Evolutionary conservation across 1,139 yeast species (phyloP).

Genomic region (Geotrichum siamense): DNA sequence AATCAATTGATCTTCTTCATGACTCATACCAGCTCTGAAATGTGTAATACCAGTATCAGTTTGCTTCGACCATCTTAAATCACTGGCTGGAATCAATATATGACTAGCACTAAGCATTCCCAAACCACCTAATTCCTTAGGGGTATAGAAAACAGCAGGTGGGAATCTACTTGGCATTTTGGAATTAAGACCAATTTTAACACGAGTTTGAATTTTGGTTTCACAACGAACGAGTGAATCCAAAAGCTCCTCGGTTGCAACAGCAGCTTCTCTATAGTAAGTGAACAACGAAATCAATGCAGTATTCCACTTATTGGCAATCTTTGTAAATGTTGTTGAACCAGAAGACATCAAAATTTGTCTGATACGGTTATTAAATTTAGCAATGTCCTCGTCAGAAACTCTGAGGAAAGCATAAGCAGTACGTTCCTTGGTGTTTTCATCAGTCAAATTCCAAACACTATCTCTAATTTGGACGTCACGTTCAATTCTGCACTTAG

Average conservation of each 20-base stretch:
- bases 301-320: constrained; percentile 95
- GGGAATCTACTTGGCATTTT: constrained; percentile 99
- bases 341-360: constrained; percentile 95
- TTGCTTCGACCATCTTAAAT: constrained; percentile 83
- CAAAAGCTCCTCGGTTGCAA: constrained; percentile 69
- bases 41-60: constrained; percentile 94
- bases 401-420: constrained; percentile 87
- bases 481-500: constrained; percentile 52
- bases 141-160: constrained; percentile 97
- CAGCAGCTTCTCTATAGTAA: constrained; percentile 88
- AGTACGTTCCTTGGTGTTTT: constrained; percentile 70
- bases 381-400: constrained; percentile 67
- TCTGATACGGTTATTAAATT: constrained; percentile 75
- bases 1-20: constrained; percentile 65
- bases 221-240: constrained; percentile 86
- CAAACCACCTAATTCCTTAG: constrained; percentile 92
- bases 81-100: constrained; percentile 88
- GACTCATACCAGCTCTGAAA: constrained; percentile 90
- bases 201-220: constrained; percentile 88
- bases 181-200: constrained; percentile 89
- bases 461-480: constrained; percentile 52
- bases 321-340: constrained; percentile 88
- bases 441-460: constrained; percentile 81
- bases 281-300: constrained; percentile 81
- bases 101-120: constrained; percentile 98